Evolutionary conservation across 169 alveolate species (phyloP).

Genomic region (Cytauxzoon felis): DNA sequence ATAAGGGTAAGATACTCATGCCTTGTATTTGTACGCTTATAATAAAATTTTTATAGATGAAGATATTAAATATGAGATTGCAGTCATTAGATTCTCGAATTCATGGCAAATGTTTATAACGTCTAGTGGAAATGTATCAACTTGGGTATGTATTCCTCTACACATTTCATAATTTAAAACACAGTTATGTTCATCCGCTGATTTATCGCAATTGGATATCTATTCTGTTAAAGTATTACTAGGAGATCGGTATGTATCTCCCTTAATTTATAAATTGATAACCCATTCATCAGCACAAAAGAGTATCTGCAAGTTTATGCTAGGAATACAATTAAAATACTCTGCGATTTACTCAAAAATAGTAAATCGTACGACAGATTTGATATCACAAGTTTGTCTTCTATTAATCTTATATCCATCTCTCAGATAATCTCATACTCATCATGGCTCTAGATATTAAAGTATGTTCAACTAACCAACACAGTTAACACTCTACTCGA

Average conservation of each 20-base stretch:
- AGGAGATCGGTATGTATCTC: conserved; percentile 40
- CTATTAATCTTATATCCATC: neutral
- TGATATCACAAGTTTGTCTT: conserved; percentile 14
- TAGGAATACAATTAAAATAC: conserved; percentile 38
- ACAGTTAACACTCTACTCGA: neutral
- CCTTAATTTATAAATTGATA: neutral
- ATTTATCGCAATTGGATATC: conserved; percentile 41
- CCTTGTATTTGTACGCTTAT: neutral
- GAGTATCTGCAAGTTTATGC: conserved; percentile 50
- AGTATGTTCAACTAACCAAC: no score
- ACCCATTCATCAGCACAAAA: conserved; percentile 10
- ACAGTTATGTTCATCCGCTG: conserved; percentile 52
- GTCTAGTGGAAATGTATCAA: conserved; percentile 28
- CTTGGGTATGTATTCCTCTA: conserved; percentile 33
- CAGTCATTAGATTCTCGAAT: conserved; percentile 23
- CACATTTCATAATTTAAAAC: no score
- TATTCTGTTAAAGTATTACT: conserved; percentile 30
- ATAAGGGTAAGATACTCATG: neutral
- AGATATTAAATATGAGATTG: conserved; percentile 18
- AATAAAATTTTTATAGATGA: neutral
- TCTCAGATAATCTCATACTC: conserved; percentile 24
- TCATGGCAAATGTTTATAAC: conserved; percentile 61
- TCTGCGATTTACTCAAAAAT: conserved; percentile 38
- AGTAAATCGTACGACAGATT: conserved; percentile 11
- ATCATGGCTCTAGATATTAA: conserved; percentile 29